Evolutionary conservation across 2,329 filamentous ascomycete genomes (phyloP).

Genomic region (Atkinsonella hypoxylon): DNA sequence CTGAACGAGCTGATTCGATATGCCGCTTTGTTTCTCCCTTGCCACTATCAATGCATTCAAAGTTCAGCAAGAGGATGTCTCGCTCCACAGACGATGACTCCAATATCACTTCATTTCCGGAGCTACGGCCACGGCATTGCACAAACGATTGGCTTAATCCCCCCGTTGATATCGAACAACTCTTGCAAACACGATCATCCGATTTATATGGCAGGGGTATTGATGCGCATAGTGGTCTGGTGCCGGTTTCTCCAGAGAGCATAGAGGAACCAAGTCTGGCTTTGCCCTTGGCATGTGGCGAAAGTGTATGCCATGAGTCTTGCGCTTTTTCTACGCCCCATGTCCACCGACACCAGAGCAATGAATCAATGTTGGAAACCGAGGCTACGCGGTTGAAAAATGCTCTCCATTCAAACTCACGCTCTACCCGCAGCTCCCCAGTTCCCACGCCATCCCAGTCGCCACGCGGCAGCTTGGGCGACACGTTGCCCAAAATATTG

Average conservation of each 20-base stretch:
- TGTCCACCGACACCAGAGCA: constrained; percentile 1
- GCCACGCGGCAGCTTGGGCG: constrained; percentile 5
- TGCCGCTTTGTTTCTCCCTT: constrained; percentile 1
- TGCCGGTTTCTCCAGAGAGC: constrained; percentile 2
- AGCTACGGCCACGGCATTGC: constrained; percentile 18
- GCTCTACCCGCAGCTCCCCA: constrained; percentile 16
- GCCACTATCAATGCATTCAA: background rate
- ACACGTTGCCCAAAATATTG: constrained; percentile 15
- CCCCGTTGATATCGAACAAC: constrained; percentile 10
- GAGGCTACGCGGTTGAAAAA: constrained; percentile 12
- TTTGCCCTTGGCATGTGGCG: constrained; percentile 8
- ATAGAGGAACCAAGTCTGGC: constrained; percentile 7
- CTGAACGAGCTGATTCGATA: background rate
- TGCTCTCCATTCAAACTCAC: constrained; percentile 14
- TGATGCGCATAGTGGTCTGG: constrained; percentile 17
- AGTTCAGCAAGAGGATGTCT: background rate
- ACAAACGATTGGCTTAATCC: constrained; percentile 22
- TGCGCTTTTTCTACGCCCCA: constrained; percentile 7
- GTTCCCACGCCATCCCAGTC: constrained; percentile 5
- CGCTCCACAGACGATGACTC: constrained; percentile 11
- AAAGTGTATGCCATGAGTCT: constrained; percentile 13
- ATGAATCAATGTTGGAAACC: constrained; percentile 1
- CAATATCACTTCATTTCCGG: constrained; percentile 24
- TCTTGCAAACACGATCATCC: constrained; percentile 2
- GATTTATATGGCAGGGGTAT: constrained; percentile 18